Evolutionary conservation across 2,329 filamentous ascomycete genomes (phyloP), one percentile per base, ranked within the genome.

Genomic region (Aureobasidium sp.): DNA sequence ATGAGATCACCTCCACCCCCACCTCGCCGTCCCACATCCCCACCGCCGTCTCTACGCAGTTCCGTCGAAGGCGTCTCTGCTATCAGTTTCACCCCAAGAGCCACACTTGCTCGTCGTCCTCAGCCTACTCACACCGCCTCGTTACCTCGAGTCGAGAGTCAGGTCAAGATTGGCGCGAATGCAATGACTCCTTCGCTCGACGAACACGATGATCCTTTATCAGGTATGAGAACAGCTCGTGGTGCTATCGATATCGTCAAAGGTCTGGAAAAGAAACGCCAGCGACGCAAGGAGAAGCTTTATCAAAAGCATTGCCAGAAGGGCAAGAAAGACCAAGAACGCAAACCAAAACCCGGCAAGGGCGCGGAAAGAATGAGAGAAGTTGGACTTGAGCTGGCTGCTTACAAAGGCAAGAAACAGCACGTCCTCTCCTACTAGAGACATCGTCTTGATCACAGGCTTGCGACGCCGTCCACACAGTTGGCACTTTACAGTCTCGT

Each of bases 221-320:
- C 87, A 54, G 57, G 57, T 32, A 77, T 85, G 45, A 90, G 94
- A 65, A 83, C 90, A 11, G 57, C 45, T 32, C 89, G 94, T 65
- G 91, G 91, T n/a, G 92, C 94, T 39, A 95, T 99, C 67, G 94
- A 97, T 74, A 99, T 97, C 64, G 90, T 97, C 75, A 96, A 96
- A 74, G 94, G 94, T 9, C 83, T 99, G 1, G 94, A 99, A 78
- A 88, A 90, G 75, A 97, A 96, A 78, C 88, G 92, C 30, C 90
- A 94, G 77, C 87, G 94, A 66, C 89, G 94, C 68, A 91, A 89
- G 77, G 92, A 97, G 75, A 96, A 97, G 75, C 89, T 91, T 70
- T 88, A 90, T 72, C 88, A 92, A 69, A 94, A 96, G 73, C 88
- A 93, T 71, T 95, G 90, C 77, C 87, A 91, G 72, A 90, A 91